These are phyloP conservation scores for Rubia yunnanensis DNA, from an alignment of 257 asterid genomes.

Conservation along the genomic window DNA sequence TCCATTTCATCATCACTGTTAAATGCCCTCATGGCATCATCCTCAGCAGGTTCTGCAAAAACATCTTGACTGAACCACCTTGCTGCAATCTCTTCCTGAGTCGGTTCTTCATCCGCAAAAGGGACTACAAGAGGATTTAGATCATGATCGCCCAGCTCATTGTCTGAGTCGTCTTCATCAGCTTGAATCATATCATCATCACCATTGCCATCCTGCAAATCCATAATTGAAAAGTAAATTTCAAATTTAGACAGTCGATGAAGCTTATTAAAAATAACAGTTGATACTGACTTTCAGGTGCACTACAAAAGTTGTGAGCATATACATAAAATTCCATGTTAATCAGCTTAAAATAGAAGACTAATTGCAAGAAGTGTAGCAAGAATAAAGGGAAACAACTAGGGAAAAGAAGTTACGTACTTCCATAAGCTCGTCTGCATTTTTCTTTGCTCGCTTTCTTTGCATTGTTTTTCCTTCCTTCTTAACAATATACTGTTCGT, in stretches of 20 bases:
- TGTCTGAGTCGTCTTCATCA: slow-evolving; percentile 72
- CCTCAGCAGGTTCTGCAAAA: slow-evolving; percentile 58
- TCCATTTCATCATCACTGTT: slow-evolving; percentile 77
- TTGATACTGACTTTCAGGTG: background rate
- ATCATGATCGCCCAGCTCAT: slow-evolving; percentile 43
- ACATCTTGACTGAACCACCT: slow-evolving; percentile 95
- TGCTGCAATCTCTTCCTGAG: slow-evolving; percentile 68
- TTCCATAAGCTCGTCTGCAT: slow-evolving; percentile 46
- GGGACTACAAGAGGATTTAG: slow-evolving; percentile 80
- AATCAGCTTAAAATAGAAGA: background rate
- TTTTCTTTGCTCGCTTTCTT: slow-evolving; percentile 70
- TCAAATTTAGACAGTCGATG: background rate
- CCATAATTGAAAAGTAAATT: background rate
- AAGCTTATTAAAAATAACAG: background rate
- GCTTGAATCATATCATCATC: slow-evolving; percentile 33
- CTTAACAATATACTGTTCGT: slow-evolving; percentile 55
- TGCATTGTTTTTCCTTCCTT: slow-evolving; percentile 78
- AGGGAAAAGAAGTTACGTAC: slow-evolving; percentile 25
- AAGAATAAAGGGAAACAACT: background rate
- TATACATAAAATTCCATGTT: too few relatives aligned
- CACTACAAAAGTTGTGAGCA: background rate
- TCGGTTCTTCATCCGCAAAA: slow-evolving; percentile 48
- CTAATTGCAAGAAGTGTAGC: background rate
- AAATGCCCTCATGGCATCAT: slow-evolving; percentile 30
- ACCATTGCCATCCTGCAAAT: slow-evolving; percentile 40